Conservation (phyloP, 768 basidiomycete species). For the Collybiopsis confluens region DNA sequence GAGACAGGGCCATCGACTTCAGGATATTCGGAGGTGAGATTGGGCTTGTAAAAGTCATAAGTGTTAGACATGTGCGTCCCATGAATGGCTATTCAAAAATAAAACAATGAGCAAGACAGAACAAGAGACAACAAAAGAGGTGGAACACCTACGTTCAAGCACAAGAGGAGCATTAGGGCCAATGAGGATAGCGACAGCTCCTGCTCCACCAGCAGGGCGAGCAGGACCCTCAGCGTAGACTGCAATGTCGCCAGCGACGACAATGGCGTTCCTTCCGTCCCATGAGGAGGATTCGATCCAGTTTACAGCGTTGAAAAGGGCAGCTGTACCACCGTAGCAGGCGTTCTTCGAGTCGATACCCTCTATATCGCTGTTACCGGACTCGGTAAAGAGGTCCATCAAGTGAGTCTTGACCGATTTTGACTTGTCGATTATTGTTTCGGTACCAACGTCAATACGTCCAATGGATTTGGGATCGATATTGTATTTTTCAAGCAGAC, state of each 20-base stretch:
- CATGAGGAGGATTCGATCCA: conserved; percentile 96
- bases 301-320: conserved; percentile 97
- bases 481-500: conserved; percentile 89
- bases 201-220: conserved; percentile 95
- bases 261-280: conserved; percentile 97
- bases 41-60: conserved; percentile 99
- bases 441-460: conserved; percentile 96
- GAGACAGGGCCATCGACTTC: conserved; percentile 97
- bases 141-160: conserved; percentile 76
- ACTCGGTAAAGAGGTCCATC: conserved; percentile 94
- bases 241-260: conserved; percentile 95
- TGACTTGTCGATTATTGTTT: conserved; percentile 99
- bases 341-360: conserved; percentile 99
- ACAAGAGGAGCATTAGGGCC: conserved; percentile 95
- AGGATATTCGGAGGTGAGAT: conserved; percentile 91
- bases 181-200: conserved; percentile 91
- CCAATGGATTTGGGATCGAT: conserved; percentile 96
- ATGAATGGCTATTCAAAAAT: conserved; percentile 75
- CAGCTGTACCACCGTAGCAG: conserved; percentile 98
- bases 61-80: conserved; percentile 97
- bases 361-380: conserved; percentile 95
- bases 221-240: conserved; percentile 96
- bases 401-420: conserved; percentile 98
- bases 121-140: conserved; percentile 1
- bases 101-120: conserved; percentile 7